Evolutionary conservation across 2,329 filamentous ascomycete species (phyloP).

Genomic region (Pseudonectria buxi): DNA sequence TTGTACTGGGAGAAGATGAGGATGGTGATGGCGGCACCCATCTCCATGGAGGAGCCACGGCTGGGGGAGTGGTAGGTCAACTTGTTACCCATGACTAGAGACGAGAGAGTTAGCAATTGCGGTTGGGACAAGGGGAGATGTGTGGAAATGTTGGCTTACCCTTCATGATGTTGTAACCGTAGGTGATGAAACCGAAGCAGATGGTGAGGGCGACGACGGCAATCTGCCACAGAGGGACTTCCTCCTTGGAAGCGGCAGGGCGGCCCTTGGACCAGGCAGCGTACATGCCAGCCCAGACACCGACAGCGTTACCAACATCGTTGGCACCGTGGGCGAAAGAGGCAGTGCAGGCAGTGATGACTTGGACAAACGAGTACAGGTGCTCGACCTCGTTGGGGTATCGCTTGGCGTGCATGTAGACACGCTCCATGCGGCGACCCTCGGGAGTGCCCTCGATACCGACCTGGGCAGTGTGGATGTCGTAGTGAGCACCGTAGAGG

Average conservation of each 20-base stretch:
- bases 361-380: constrained; percentile 59
- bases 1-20: constrained; percentile 69
- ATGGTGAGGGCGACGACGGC: constrained; percentile 60
- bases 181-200: constrained; percentile 62
- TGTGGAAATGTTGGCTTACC: constrained; percentile 37
- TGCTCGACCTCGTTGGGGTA: constrained; percentile 68
- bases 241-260: constrained; percentile 53
- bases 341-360: constrained; percentile 63
- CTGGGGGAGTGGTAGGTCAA: constrained; percentile 61
- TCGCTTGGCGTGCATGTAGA: constrained; percentile 55
- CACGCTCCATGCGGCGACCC: constrained; percentile 55
- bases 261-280: constrained; percentile 58
- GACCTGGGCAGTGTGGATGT: constrained; percentile 70
- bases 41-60: constrained; percentile 64
- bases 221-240: constrained; percentile 70
- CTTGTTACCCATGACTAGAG: constrained; percentile 70
- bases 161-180: constrained; percentile 82
- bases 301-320: constrained; percentile 66
- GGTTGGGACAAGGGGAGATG: neutral
- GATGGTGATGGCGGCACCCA: constrained; percentile 71
- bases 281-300: constrained; percentile 66
- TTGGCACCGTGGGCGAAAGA: constrained; percentile 73
- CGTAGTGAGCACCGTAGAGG: constrained; percentile 73
- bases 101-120: constrained; percentile 9
- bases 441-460: constrained; percentile 67